Percentiles rank a stretch among this genome's conserved stretches.
Evolutionary conservation across 208 protist species (phyloP).

Genomic region (Crithidia brevicula): DNA sequence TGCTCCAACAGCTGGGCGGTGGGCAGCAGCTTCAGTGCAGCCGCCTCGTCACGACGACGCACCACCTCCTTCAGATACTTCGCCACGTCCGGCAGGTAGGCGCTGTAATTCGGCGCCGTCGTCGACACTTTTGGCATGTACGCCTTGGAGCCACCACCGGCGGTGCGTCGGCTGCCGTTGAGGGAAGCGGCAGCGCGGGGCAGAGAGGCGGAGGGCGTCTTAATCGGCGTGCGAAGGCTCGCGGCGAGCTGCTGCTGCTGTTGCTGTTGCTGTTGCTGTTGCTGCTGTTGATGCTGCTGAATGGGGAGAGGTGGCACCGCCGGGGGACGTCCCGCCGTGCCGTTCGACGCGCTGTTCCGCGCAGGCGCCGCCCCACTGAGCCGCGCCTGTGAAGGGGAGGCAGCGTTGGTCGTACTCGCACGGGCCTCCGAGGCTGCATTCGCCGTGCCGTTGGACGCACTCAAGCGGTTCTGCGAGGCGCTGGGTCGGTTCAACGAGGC

Average conservation of each 20-base stretch:
- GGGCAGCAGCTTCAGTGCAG: slow-evolving; percentile 62
- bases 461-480: slow-evolving; percentile 9
- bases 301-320: slow-evolving; percentile 2
- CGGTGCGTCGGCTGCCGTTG: slow-evolving; percentile 7
- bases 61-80: slow-evolving; percentile 69
- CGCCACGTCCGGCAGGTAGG: slow-evolving; percentile 45
- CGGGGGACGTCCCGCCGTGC: slow-evolving; percentile 7
- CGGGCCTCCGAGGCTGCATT: slow-evolving; percentile 5
- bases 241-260: neutral
- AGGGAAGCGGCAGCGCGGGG: slow-evolving; percentile 9
- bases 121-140: slow-evolving; percentile 20
- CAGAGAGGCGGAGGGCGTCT: slow-evolving; percentile 2
- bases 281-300: neutral
- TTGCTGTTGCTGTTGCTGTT: neutral
- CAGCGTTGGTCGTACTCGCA: slow-evolving; percentile 3
- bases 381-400: neutral
- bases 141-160: slow-evolving; percentile 13
- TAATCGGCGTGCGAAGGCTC: neutral
- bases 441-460: neutral
- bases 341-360: too few species aligned
- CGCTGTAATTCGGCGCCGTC: slow-evolving; percentile 18
- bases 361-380: too few species aligned
- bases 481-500: slow-evolving; percentile 3
- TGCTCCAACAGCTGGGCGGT: slow-evolving; percentile 63
- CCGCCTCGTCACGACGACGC: slow-evolving; percentile 46